A percentile compares a stretch with the other conserved stretches of the same genome.
Conservation (phyloP, 1,139 yeast genomes). For the Candida neerlandica region DNA sequence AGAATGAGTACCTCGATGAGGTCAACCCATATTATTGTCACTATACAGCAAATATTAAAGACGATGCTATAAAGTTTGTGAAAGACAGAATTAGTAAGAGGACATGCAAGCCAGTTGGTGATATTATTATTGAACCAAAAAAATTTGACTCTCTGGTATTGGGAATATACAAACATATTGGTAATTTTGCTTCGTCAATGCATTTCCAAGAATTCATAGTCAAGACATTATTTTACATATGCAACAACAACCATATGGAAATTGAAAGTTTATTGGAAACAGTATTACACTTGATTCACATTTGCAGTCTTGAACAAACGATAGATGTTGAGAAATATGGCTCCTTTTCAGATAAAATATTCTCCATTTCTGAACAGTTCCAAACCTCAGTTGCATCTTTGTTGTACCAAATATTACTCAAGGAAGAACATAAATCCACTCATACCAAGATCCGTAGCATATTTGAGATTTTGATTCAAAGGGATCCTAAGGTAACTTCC, state of each 20-base stretch:
- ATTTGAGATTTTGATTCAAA: slow-evolving; percentile 38
- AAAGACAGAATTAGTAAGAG: slow-evolving; percentile 42
- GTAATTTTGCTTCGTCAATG: slow-evolving; percentile 51
- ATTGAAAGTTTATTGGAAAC: slow-evolving; percentile 61
- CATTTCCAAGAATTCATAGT: slow-evolving; percentile 56
- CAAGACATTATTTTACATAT: slow-evolving; percentile 48
- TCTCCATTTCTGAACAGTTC: slow-evolving; percentile 29
- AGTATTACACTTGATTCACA: slow-evolving; percentile 69
- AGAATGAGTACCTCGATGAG: slow-evolving; percentile 52
- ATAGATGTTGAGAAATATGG: slow-evolving; percentile 34
- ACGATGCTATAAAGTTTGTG: slow-evolving; percentile 66
- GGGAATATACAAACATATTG: slow-evolving; percentile 38
- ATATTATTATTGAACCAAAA: slow-evolving; percentile 55
- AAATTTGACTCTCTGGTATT: slow-evolving; percentile 26
- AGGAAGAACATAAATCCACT: slow-evolving; percentile 41
- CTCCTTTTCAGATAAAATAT: slow-evolving; percentile 32
- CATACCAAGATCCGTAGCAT: slow-evolving; percentile 61
- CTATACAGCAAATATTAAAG: slow-evolving; percentile 75
- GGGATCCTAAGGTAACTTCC: slow-evolving; percentile 25
- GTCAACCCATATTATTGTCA: slow-evolving; percentile 86
- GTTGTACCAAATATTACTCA: slow-evolving; percentile 45
- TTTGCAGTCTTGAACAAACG: slow-evolving; percentile 41
- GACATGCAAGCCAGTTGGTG: slow-evolving; percentile 36
- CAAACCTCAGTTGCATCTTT: slow-evolving; percentile 48
- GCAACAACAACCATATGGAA: slow-evolving; percentile 38